Percentiles rank a stretch among this genome's conserved stretches.
Conservation (phyloP, 2,329 filamentous ascomycete species). For the Corinectria fuckeliana region DNA sequence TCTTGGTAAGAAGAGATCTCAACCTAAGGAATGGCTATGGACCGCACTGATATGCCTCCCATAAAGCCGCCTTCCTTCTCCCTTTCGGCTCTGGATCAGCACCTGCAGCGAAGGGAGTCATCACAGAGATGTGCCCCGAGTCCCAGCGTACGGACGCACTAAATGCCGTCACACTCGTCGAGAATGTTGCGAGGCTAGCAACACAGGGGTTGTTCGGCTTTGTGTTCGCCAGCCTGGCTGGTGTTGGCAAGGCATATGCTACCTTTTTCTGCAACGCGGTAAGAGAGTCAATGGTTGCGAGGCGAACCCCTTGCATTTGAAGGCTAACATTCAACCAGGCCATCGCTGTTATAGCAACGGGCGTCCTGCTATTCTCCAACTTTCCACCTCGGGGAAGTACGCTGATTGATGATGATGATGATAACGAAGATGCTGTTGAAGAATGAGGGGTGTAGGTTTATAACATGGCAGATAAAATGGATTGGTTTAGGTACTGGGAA, state of each 20-base stretch:
- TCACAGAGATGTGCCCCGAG: slow-evolving; percentile 71
- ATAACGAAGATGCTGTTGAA: neutral
- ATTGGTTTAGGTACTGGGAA: neutral
- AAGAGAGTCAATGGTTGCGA: slow-evolving; percentile 26
- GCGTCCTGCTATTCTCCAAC: slow-evolving; percentile 49
- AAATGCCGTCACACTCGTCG: slow-evolving; percentile 72
- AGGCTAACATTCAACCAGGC: slow-evolving; percentile 46
- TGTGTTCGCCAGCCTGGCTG: slow-evolving; percentile 68
- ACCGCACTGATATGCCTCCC: neutral
- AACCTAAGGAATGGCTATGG: fast-evolving
- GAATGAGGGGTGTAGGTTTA: neutral
- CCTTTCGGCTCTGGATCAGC: slow-evolving; percentile 74
- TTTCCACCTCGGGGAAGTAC: slow-evolving; percentile 49
- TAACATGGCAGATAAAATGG: neutral
- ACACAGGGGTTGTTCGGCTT: slow-evolving; percentile 72
- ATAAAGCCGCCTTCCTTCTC: slow-evolving; percentile 64
- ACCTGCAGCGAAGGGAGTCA: slow-evolving; percentile 74
- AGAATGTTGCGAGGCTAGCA: slow-evolving; percentile 69
- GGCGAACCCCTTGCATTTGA: fast-evolving
- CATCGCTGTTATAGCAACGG: slow-evolving; percentile 55
- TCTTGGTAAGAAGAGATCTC: slow-evolving; percentile 49
- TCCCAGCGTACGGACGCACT: slow-evolving; percentile 69
- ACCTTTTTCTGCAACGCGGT: slow-evolving; percentile 74
- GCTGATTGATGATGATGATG: slow-evolving; percentile 40
- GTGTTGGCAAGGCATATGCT: slow-evolving; percentile 62